phyloP scores from a whole-genome alignment of 495 filamentous ascomycete genomes.

The Daldinia grandis region DNA sequence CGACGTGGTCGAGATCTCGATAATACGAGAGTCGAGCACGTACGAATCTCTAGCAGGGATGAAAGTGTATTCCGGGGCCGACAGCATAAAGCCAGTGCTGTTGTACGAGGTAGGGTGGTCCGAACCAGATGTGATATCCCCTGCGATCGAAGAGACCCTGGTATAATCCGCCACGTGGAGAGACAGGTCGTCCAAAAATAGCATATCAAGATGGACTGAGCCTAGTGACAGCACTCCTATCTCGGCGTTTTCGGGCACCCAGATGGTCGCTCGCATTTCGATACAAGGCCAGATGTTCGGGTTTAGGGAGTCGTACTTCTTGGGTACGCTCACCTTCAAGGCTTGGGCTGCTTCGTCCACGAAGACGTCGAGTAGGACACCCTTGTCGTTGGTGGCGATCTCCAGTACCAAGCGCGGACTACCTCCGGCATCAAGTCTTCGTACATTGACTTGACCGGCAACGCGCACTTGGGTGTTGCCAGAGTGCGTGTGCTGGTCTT shows the following conservation, averaged over 20 bases:
- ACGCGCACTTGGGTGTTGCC: conserved; percentile 42
- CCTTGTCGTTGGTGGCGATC: conserved; percentile 50
- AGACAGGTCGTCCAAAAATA: conserved; percentile 52
- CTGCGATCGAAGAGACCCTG: conserved; percentile 38
- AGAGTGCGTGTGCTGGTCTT: conserved; percentile 26
- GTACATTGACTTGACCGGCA: conserved; percentile 52
- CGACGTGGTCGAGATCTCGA: conserved; percentile 48
- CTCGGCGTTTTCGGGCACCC: conserved; percentile 48
- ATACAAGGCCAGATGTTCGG: conserved; percentile 47
- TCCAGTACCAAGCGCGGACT: conserved; percentile 49
- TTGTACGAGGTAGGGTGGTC: conserved; percentile 21
- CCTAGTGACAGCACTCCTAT: conserved; percentile 44
- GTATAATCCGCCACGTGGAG: conserved; percentile 42
- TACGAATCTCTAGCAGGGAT: conserved; percentile 40
- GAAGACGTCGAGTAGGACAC: conserved; percentile 41
- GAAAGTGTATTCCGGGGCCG: conserved; percentile 26
- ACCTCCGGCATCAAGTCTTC: conserved; percentile 40
- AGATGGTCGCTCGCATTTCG: conserved; percentile 51
- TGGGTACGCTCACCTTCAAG: conserved; percentile 47
- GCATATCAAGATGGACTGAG: conserved; percentile 50
- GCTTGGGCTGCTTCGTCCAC: conserved; percentile 44
- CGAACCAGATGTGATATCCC: conserved; percentile 41
- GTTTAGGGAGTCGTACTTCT: conserved; percentile 37
- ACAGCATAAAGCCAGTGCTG: not conserved
- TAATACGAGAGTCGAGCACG: conserved; percentile 46